phyloP scores from a whole-genome alignment of 176 grass and related monocot genomes.

The bread wheat (Triticum aestivum) region DNA sequence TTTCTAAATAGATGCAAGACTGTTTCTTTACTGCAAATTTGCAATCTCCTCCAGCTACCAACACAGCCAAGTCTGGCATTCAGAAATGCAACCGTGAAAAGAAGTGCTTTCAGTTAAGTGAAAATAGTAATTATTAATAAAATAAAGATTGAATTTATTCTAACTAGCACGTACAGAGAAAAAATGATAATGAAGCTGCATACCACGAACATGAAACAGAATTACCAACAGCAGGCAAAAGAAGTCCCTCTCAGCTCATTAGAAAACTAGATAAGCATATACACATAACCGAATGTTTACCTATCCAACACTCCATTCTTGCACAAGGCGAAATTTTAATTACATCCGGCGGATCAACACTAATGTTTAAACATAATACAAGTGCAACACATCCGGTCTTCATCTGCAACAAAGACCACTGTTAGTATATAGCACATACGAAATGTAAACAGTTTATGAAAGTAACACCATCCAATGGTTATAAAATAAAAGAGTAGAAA shows the following conservation, averaged over 20 bases:
- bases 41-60: background rate
- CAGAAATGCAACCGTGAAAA: conserved; percentile 9
- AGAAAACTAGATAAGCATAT: conserved; percentile 13
- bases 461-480: background rate
- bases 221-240: conserved; percentile 7
- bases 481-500: background rate
- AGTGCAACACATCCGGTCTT: conserved; percentile 98
- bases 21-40: conserved; percentile 11
- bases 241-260: background rate
- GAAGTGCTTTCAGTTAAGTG: background rate
- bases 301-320: conserved; percentile 99
- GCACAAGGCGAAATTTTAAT: conserved; percentile 99
- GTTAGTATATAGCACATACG: conserved; percentile 27
- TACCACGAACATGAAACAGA: conserved; percentile 17
- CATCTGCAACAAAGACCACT: conserved; percentile 76
- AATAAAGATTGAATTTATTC: background rate
- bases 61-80: background rate
- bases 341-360: conserved; percentile 94
- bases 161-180: background rate
- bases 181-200: background rate
- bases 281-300: conserved; percentile 45
- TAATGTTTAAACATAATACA: conserved; percentile 97
- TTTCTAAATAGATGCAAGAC: background rate
- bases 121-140: background rate
- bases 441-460: conserved; percentile 7